Evolutionary conservation across 306 rosid species (phyloP), one percentile per base, ranked within the genome.

Genomic region (Dalbergia cultrata): DNA sequence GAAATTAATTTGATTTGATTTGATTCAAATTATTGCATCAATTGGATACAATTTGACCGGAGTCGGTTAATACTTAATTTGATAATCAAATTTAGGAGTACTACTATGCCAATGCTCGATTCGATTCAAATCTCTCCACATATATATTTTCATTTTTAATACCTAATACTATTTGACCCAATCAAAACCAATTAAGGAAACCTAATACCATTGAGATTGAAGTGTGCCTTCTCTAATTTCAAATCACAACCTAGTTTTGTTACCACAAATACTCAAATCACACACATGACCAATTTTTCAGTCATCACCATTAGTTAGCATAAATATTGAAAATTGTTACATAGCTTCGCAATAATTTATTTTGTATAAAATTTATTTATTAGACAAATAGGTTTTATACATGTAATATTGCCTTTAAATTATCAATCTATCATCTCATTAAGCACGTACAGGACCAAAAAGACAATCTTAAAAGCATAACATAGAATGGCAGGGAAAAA

Each of bases 231-330:
- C 49, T 43, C 41, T 39, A 16, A 34, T 34, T 62, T 67, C 45
- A 74, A n/a, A 6, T 9, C 0, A 19, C 16, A 49, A 21, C 65
- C 73, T 22, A 76, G 13, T 75, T 57, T 44, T 45, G 60, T 58
- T 34, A 75, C 37, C 71, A 33, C 80, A 14, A 44, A 57, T 39
- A 44, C 74, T 43, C 44, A 43, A 43, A 43, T 12, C 65, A 63
- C 13, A 2, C 2, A 7, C 21, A 72, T 37, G 73, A 39, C 11
- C 60, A 33, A 21, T 33, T n/a, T 37, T 39, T 22, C 67, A 64
- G 35, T 43, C 62, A 45, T 37, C 45, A 64, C 76, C 72, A 41
- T 58, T 58, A 19, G 47, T 33, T 13, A 64, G 35, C 37, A 63
- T 4, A 13, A 50, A 50, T 16, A 17, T 34, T 18, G 53, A 49